A percentile compares a stretch with the other conserved stretches of the same genome.
These are phyloP conservation scores for Maudiozyma serrabonitensis DNA, from an alignment of 805 yeast species.

Conservation along the genomic window DNA sequence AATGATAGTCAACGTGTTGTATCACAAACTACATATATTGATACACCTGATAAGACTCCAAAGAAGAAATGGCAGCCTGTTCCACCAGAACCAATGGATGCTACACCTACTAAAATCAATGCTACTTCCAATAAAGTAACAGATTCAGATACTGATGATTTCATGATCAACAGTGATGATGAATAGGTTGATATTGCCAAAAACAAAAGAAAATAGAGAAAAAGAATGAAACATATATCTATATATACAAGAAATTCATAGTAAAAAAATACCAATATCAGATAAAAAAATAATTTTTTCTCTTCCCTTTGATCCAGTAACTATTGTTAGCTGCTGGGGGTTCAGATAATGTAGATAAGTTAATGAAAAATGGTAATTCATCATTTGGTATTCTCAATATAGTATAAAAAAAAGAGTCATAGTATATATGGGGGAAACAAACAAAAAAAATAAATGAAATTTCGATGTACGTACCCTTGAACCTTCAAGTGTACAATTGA, in stretches of 20 bases:
- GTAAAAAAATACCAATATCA: not conserved
- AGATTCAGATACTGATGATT: constrained; percentile 21
- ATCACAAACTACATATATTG: constrained; percentile 26
- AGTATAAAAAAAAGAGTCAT: not conserved
- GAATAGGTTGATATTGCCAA: constrained; percentile 9
- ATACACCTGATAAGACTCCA: constrained; percentile 21
- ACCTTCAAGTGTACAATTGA: not conserved
- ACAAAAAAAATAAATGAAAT: not conserved
- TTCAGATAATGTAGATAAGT: constrained; percentile 33
- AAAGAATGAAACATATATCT: not conserved
- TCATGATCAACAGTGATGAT: constrained; percentile 26
- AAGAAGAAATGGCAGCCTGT: constrained; percentile 22
- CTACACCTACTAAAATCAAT: constrained; percentile 21
- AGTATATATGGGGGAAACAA: not conserved
- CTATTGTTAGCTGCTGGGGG: constrained; percentile 14
- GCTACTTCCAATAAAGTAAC: constrained; percentile 7
- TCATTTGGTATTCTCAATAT: constrained; percentile 9
- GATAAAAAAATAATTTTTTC: constrained; percentile 1
- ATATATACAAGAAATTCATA: not conserved
- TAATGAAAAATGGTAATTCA: constrained; percentile 13
- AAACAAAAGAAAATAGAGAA: not conserved
- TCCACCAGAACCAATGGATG: constrained; percentile 18
- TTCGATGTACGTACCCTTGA: not conserved
- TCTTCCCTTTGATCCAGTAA: constrained; percentile 8
- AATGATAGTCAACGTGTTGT: constrained; percentile 14